Percentiles rank a stretch among this genome's conserved stretches.
Conservation (phyloP, 164 flowering plant species). For the Aristolochia fimbriata region DNA sequence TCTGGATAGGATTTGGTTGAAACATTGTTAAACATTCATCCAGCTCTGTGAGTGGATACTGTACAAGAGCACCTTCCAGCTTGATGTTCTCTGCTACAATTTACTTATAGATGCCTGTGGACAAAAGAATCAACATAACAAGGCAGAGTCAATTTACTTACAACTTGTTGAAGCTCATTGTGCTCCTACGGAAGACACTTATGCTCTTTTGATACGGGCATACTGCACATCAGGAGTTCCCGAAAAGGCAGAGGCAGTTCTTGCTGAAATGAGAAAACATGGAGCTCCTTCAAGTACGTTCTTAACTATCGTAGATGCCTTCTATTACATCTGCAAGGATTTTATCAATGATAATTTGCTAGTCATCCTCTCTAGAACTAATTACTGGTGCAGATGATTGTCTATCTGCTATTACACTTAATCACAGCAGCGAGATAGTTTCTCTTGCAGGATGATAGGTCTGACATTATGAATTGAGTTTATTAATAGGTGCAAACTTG, state of each 20-base stretch:
- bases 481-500: no score
- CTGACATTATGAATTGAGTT: no score
- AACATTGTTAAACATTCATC: neutral
- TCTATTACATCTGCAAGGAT: no score
- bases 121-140: constrained; percentile 38
- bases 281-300: constrained; percentile 56
- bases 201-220: constrained; percentile 69
- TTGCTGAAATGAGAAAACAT: constrained; percentile 54
- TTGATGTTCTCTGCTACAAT: constrained; percentile 78
- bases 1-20: neutral
- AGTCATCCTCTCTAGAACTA: no score
- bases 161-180: constrained; percentile 54
- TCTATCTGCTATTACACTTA: no score
- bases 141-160: constrained; percentile 57
- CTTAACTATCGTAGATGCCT: neutral
- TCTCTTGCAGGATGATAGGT: no score
- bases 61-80: constrained; percentile 57
- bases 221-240: constrained; percentile 48
- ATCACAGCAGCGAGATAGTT: no score
- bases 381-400: no score
- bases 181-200: constrained; percentile 80
- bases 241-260: constrained; percentile 70
- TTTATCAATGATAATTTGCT: no score
- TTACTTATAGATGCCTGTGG: constrained; percentile 82
- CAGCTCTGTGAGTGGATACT: constrained; percentile 83